Conservation (phyloP, 169 alveolate species). For the Plasmodium cynomolgi region DNA sequence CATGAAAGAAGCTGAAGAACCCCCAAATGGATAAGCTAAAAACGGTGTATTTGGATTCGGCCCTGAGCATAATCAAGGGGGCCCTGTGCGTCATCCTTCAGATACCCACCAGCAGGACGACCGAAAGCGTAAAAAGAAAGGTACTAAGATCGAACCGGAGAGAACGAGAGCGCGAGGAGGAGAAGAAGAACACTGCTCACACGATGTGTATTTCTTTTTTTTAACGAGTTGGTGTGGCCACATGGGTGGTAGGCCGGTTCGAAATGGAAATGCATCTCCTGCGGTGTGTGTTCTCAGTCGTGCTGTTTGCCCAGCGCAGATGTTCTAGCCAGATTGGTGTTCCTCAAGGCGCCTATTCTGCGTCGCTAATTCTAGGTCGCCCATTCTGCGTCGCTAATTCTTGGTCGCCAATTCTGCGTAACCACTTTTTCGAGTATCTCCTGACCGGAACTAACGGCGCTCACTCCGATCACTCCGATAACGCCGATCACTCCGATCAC, state of each 20-base stretch:
- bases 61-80: slow-evolving; percentile 87
- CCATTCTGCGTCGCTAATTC: background rate
- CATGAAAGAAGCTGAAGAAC: background rate
- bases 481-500: no score
- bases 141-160: background rate
- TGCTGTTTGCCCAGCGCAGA: background rate
- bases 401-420: background rate
- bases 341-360: background rate
- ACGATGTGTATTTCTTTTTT: background rate
- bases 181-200: background rate
- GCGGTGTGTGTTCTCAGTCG: background rate
- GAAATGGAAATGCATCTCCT: background rate
- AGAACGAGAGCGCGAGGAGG: background rate
- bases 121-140: slow-evolving; percentile 79
- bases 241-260: background rate
- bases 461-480: background rate
- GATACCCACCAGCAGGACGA: slow-evolving; percentile 85
- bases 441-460: background rate
- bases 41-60: slow-evolving; percentile 80
- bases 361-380: background rate
- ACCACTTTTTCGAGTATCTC: background rate
- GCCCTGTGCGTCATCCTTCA: slow-evolving; percentile 85
- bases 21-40: slow-evolving; percentile 68
- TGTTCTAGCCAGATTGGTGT: background rate
- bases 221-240: background rate